These are phyloP conservation scores for Agaricus sinodeliciosus DNA, from an alignment of 768 basidiomycete species.

Conservation along the genomic window DNA sequence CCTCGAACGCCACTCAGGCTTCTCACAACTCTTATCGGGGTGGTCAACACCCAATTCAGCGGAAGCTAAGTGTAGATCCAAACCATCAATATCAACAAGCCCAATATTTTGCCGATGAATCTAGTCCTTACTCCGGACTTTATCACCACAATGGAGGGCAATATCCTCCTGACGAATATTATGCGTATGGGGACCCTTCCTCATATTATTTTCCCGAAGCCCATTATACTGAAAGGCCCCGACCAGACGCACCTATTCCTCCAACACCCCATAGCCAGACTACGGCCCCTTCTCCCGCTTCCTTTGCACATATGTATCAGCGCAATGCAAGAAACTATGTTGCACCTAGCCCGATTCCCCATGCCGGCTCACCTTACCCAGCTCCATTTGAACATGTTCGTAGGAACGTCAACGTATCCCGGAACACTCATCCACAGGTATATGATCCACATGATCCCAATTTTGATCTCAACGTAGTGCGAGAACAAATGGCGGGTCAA, in stretches of 20 bases:
- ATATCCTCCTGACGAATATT: conserved; percentile 34
- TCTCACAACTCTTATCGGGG: background rate
- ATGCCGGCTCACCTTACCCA: conserved; percentile 70
- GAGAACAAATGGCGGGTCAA: conserved; percentile 67
- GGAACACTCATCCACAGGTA: conserved; percentile 22
- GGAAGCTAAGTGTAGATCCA: conserved; percentile 5
- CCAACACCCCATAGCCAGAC: conserved; percentile 76
- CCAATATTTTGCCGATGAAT: conserved; percentile 7
- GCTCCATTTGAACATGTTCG: conserved; percentile 72
- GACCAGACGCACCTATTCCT: conserved; percentile 72
- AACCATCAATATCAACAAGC: background rate
- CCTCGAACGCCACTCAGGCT: background rate
- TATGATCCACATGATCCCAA: conserved; percentile 23
- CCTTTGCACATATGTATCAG: conserved; percentile 37
- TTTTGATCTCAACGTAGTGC: conserved; percentile 40
- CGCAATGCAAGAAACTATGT: conserved; percentile 29
- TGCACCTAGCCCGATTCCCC: conserved; percentile 44
- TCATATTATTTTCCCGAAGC: conserved; percentile 14
- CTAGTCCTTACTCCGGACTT: conserved; percentile 3
- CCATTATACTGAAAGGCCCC: conserved; percentile 21
- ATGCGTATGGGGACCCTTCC: conserved; percentile 41
- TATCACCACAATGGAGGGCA: background rate
- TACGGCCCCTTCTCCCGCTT: conserved; percentile 67
- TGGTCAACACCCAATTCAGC: background rate
- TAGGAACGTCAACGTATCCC: conserved; percentile 35